Evolutionary conservation across 2,329 filamentous ascomycete species (phyloP).

Genomic region (Zelopaecilomyces penicillatus): DNA sequence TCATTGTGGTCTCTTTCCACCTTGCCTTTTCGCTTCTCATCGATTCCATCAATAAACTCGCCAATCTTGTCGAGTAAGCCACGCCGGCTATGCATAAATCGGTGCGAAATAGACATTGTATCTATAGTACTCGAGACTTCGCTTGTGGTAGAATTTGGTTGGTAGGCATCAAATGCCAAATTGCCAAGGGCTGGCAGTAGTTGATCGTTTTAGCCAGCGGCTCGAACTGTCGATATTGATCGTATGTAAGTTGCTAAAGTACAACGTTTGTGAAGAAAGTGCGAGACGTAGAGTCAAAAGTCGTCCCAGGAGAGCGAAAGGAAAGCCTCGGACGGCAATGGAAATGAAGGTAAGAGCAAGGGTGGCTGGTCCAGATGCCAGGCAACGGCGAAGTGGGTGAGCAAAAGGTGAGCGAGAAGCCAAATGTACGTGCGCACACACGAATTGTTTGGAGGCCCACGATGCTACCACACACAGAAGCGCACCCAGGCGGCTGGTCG

Average conservation of each 20-base stretch:
- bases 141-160: not conserved
- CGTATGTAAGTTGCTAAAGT: no score
- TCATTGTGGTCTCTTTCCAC: not conserved
- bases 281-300: not conserved
- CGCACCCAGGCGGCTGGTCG: not conserved
- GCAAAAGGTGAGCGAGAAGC: conserved; percentile 9
- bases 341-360: conserved; percentile 9
- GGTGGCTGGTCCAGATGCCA: conserved; percentile 20
- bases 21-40: not conserved
- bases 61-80: conserved; percentile 21
- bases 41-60: conserved; percentile 14
- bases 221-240: no score
- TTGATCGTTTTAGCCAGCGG: no score
- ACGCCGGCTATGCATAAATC: conserved; percentile 19
- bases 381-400: not conserved
- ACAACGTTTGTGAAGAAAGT: no score
- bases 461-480: not conserved
- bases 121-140: not conserved
- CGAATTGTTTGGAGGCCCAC: not conserved
- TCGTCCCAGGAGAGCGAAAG: not conserved
- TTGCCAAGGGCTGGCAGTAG: not conserved
- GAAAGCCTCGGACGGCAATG: conserved; percentile 4
- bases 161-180: not conserved
- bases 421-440: conserved; percentile 7
- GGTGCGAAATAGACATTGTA: conserved; percentile 23